A percentile compares a stretch with the other conserved stretches of the same genome.
Conservation (phyloP, 2,329 filamentous ascomycete species). For the Penicillium sp. region DNA sequence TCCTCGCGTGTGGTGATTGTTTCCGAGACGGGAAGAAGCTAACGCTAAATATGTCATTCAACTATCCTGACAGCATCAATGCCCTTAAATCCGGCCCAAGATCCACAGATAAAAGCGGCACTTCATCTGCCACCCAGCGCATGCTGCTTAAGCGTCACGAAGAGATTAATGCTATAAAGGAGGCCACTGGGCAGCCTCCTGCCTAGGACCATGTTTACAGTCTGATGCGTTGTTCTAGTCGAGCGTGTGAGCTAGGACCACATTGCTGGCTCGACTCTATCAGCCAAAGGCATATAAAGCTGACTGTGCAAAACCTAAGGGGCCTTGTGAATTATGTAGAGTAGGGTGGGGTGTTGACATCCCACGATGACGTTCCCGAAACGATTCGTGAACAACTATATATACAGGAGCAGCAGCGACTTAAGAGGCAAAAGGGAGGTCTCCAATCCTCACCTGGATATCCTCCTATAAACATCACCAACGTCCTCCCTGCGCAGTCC, state of each 20-base stretch:
- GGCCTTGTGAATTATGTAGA: not conserved
- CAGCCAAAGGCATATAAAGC: not conserved
- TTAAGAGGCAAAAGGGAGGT: no score
- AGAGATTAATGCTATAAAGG: not conserved
- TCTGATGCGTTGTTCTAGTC: not conserved
- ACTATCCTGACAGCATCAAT: no score
- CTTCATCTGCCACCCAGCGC: not conserved
- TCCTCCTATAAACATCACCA: no score
- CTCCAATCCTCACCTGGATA: no score
- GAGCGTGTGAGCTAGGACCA: not conserved
- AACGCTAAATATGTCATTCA: no score
- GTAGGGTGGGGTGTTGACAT: conserved; percentile 1
- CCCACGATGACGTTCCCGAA: no score
- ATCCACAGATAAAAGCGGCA: not conserved
- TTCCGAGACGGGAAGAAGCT: no score
- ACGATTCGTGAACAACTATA: no score
- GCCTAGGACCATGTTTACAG: not conserved
- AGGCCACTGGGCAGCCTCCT: not conserved
- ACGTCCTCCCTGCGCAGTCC: no score
- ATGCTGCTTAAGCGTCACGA: not conserved
- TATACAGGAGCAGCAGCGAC: no score
- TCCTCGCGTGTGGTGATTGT: no score
- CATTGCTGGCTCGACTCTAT: not conserved
- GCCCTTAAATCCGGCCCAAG: not conserved
- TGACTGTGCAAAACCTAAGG: not conserved